phyloP scores from a whole-genome alignment of 164 flowering plant genomes.

The Pachysandra terminalis region DNA sequence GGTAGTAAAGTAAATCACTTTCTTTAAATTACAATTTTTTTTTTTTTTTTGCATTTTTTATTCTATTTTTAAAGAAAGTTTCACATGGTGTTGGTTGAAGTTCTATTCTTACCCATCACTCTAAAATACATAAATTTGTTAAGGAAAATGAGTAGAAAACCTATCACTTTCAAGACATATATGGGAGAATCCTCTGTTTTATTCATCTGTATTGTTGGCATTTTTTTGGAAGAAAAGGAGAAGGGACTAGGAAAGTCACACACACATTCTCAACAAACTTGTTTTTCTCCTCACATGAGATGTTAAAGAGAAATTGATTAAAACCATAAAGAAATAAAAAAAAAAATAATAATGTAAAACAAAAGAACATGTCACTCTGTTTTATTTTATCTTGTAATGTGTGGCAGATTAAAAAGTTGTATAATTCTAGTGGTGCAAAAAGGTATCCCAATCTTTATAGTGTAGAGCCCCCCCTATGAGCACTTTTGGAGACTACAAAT shows the following conservation, averaged over 20 bases:
- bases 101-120: constrained; percentile 3
- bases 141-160: neutral
- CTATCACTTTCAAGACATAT: constrained; percentile 37
- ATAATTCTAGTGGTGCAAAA: constrained; percentile 43
- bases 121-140: too few relatives aligned
- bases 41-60: too few relatives aligned
- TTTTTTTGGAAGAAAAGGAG: too few relatives aligned
- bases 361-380: too few relatives aligned
- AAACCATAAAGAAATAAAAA: too few relatives aligned
- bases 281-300: neutral
- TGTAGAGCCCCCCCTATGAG: constrained; percentile 9
- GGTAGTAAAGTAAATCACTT: too few relatives aligned
- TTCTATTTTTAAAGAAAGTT: too few relatives aligned
- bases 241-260: too few relatives aligned
- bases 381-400: constrained; percentile 14
- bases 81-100: neutral
- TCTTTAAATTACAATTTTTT: too few relatives aligned
- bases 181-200: constrained; percentile 25
- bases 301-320: too few relatives aligned
- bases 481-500: constrained; percentile 27
- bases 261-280: neutral
- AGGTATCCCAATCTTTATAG: constrained; percentile 11
- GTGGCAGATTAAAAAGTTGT: constrained; percentile 26
- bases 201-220: constrained; percentile 25
- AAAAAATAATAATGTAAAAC: too few relatives aligned